Base-by-base conservation (phyloP, 2,329 filamentous ascomycete species). In the Cladosporium sp. region DNA sequence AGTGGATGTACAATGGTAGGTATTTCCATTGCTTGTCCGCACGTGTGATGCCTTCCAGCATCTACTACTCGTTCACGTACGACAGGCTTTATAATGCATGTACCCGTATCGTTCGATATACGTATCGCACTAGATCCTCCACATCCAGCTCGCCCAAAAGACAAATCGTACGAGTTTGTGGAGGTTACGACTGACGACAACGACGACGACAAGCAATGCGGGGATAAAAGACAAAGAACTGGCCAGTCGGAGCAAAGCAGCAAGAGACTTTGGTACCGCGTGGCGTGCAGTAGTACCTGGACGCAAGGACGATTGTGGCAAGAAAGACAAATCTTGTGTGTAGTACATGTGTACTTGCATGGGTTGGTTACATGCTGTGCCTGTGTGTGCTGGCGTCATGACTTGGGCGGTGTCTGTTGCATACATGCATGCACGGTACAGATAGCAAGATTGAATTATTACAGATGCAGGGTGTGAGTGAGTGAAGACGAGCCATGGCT, bases 151-250 rank as follows among this genome's bases (percentile, higher is more conserved):
- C 40, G 8, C 40, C 8, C 10, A 46, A 46, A 46, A 46, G 8
- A 52, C 11, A 26, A 52, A 55, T 55, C 52, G 52, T 55, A 55
- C 52, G 52, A 55, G 40, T 21, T 21, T 29, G 75, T 74, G 68
- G 85, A 76, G 5, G n/a, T 57, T 37, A 29, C 46, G 33, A n/a
- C 21, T 31, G 35, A 46, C 40, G 40, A 46, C 40, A 44, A 31
- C 29, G 50, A 31, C 28, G 21, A 26, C 23, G 12, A 28, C 31
- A 55, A 46, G 40, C 52, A 55, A 55, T 12, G 52, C 52, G 52
- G 52, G 52, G 52, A 53, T 31, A 55, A 31, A 31, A 31, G 26
- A 31, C 40, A 23, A 33, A 31, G 28, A 18, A 57, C 23, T 40
- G 55, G 23, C 55, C 55, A 57, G n/a, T 57, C 55, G 55, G 55